Conservation (phyloP, 2,329 filamentous ascomycete species). For the Arachnomyces sp. region DNA sequence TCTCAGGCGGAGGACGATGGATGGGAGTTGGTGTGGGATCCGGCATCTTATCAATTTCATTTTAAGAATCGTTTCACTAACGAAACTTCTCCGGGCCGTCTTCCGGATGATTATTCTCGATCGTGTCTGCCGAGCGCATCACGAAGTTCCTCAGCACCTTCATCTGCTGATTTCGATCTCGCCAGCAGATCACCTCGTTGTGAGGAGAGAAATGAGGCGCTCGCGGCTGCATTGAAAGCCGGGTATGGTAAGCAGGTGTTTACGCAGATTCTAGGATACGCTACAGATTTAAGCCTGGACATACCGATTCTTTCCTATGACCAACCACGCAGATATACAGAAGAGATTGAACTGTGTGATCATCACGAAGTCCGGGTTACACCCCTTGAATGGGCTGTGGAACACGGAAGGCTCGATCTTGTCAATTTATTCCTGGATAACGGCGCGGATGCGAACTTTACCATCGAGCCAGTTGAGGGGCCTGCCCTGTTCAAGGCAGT, state of each 20-base stretch:
- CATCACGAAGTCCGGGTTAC: conserved; percentile 4
- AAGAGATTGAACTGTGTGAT: background rate
- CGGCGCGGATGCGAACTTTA: conserved; percentile 9
- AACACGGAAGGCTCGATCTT: conserved; percentile 9
- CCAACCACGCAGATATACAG: background rate
- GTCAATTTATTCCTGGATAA: conserved; percentile 12
- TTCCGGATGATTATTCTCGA: background rate
- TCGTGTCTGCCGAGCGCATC: background rate
- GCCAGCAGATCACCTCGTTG: no score
- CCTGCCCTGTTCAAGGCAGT: conserved; percentile 12
- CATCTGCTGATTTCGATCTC: background rate
- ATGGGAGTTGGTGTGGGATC: conserved; percentile 10
- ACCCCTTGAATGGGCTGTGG: conserved; percentile 12
- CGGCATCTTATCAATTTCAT: conserved; percentile 5
- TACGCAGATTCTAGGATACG: conserved; percentile 10
- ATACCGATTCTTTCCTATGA: conserved; percentile 1
- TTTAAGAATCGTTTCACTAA: conserved; percentile 8
- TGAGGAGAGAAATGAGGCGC: conserved; percentile 6
- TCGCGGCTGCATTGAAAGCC: conserved; percentile 8
- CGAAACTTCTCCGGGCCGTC: conserved; percentile 3
- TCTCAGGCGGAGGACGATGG: conserved; percentile 2
- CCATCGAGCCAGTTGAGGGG: conserved; percentile 5
- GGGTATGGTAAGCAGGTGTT: conserved; percentile 9
- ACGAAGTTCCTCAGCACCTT: background rate
- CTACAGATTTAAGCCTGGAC: conserved; percentile 8